These are phyloP conservation scores for Grosmannia penicillata DNA, from an alignment of 2,329 filamentous ascomycete species.

Conservation along the genomic window DNA sequence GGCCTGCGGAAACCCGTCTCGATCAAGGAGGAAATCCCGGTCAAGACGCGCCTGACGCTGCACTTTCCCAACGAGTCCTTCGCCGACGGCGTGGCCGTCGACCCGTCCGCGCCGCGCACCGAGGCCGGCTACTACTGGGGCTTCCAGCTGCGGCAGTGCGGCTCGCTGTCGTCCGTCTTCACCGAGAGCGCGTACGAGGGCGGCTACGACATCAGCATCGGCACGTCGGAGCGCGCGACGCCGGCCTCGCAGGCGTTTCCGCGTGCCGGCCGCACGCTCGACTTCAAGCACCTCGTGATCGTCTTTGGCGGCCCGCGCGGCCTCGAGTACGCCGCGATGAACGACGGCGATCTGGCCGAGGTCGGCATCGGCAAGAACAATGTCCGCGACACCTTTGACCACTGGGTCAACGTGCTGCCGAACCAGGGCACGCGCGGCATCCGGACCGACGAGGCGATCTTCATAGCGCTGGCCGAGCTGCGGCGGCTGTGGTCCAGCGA, in stretches of 20 bases:
- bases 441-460: conserved; percentile 69
- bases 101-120: conserved; percentile 54
- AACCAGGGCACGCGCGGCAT: conserved; percentile 73
- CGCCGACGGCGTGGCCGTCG: conserved; percentile 42
- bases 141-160: conserved; percentile 53
- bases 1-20: conserved; percentile 39
- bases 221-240: conserved; percentile 64
- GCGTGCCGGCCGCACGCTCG: conserved; percentile 19
- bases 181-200: conserved; percentile 60
- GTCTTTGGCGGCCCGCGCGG: conserved; percentile 73
- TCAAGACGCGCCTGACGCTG: conserved; percentile 60
- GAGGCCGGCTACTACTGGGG: conserved; percentile 81
- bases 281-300: conserved; percentile 58
- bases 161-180: conserved; percentile 56
- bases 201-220: conserved; percentile 72
- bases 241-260: conserved; percentile 32
- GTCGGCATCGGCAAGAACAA: conserved; percentile 50
- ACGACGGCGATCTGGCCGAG: conserved; percentile 36
- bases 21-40: conserved; percentile 47
- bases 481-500: conserved; percentile 37
- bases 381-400: conserved; percentile 61
- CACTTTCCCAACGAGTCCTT: conserved; percentile 38
- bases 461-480: conserved; percentile 58
- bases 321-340: conserved; percentile 58
- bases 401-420: conserved; percentile 70